A percentile compares a stretch with the other conserved stretches of the same genome.
Conservation (phyloP, 352 stramenopile genomes). For the Elongisporangium undulatum region DNA sequence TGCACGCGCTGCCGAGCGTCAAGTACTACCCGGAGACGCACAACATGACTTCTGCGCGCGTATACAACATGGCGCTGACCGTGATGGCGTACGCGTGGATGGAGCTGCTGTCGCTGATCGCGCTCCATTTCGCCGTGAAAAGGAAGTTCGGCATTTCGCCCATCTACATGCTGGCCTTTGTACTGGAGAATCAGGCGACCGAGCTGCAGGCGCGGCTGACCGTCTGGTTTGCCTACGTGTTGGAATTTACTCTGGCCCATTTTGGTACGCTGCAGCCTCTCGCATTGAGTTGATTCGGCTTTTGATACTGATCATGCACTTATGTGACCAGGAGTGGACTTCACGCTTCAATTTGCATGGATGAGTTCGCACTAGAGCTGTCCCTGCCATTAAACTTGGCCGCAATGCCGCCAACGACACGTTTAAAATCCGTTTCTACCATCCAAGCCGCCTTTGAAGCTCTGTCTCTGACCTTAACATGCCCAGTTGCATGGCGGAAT, state of each 20-base stretch:
- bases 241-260: conserved; percentile 1
- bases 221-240: background rate
- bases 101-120: background rate
- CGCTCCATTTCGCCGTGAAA: background rate
- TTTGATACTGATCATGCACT: no score
- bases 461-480: no score
- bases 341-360: conserved; percentile 1
- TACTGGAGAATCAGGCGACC: background rate
- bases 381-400: no score
- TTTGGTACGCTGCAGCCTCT: no score
- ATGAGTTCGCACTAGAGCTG: no score
- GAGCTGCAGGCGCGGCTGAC: conserved; percentile 1
- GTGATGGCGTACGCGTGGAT: background rate
- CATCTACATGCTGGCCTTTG: conserved; percentile 1
- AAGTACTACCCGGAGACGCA: background rate
- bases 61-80: background rate
- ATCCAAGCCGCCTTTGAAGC: no score
- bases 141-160: background rate
- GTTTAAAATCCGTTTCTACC: no score
- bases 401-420: no score
- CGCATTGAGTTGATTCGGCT: no score
- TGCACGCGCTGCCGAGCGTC: background rate
- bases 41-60: background rate
- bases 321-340: conserved; percentile 2
- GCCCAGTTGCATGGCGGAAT: no score